Conservation (phyloP, 768 basidiomycete genomes). For the Collybia sordida region DNA sequence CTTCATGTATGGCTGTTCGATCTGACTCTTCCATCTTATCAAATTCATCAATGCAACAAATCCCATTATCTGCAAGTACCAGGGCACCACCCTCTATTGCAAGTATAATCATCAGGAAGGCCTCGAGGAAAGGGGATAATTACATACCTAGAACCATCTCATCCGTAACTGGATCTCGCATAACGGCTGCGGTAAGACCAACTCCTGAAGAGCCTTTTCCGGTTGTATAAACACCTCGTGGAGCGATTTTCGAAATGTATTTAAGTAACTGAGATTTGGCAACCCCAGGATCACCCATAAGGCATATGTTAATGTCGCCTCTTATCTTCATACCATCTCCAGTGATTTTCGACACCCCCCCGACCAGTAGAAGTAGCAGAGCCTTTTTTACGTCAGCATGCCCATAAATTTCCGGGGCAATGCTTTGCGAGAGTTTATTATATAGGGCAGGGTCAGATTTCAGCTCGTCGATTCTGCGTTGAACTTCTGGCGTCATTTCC, state of each 20-base stretch:
- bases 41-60: constrained; percentile 99
- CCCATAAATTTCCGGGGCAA: constrained; percentile 98
- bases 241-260: constrained; percentile 98
- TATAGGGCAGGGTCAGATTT: constrained; percentile 80
- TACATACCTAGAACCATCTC: constrained; percentile 96
- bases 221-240: constrained; percentile 96
- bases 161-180: constrained; percentile 98
- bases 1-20: constrained; percentile 98
- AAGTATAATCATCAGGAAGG: constrained; percentile 2
- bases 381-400: constrained; percentile 98
- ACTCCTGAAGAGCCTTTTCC: constrained; percentile 99
- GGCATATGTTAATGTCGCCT: constrained; percentile 94
- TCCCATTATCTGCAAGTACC: constrained; percentile 97
- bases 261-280: constrained; percentile 97
- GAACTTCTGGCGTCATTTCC: constrained; percentile 87
- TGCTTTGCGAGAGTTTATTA: constrained; percentile 84
- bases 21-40: constrained; percentile 99
- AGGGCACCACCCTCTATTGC: constrained; percentile 95
- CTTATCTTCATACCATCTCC: constrained; percentile 99
- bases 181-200: constrained; percentile 97
- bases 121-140: background rate
- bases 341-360: constrained; percentile 93
- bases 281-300: constrained; percentile 99
- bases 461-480: constrained; percentile 65
- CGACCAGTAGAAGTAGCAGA: constrained; percentile 85